Evolutionary conservation across 73 alveolate species (phyloP), one percentile per base, ranked within the genome.

Genomic region (Paramecium biaurelia): DNA sequence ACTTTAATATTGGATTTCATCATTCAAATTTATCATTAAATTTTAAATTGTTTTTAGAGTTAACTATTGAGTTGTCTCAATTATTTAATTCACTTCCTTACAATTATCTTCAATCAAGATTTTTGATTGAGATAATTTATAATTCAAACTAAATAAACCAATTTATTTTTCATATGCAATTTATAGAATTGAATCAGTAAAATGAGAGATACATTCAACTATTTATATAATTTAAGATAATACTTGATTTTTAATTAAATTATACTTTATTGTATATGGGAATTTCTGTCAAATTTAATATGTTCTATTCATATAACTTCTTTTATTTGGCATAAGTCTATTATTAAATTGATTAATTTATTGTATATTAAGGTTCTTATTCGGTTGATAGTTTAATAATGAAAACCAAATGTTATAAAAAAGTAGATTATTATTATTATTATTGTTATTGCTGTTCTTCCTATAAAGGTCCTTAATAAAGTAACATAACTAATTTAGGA

Each of bases 201-300:
- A 72, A 34, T 72, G 86, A 35, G 58, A 34, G n/a, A 72, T 72
- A 23, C 86, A 72, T 72, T 72, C 86, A 37, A 38, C 86, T 72
- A 35, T 72, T 30, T 8, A 34, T 35, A 35, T 35, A 9, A 4
- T 12, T 28, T 5, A 2, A 5, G 3, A 72, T 8, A 3, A 67
- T 72, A 72, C 86, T 72, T 72, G 86, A 72, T 34, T 72, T 72
- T 72, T 72, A 32, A 2, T 14, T n/a, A 72, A 72, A 72, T 72
- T 72, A 72, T 28, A 14, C 4, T 38, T 72, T 72, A 37, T 42
- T 72, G 14, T 72, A 72, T 12, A 72, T 37, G 6, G 86, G 86
- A 72, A 37, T 18, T 28, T 72, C 86, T 9, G 32, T 30, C n/a
- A 72, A 28, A 72, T 38, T 35, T 14, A 72, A 12, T 11, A 72